Conservation (phyloP, 2,329 filamentous ascomycete species). For the Fonsecaea nubica region DNA sequence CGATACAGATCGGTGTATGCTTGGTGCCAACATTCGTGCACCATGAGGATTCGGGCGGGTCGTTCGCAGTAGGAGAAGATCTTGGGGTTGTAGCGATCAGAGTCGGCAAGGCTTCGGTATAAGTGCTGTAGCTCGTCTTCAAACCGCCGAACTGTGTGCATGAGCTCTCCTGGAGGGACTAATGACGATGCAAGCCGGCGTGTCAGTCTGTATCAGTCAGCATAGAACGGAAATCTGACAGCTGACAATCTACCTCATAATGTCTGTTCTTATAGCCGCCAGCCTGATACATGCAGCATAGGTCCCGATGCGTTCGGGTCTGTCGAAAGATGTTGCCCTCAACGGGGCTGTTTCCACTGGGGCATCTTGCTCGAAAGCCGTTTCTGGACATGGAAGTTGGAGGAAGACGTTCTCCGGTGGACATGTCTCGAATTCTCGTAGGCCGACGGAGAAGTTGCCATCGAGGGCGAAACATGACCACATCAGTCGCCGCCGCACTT, state of each 20-base stretch:
- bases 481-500: constrained; percentile 56
- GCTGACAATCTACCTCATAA: constrained; percentile 24
- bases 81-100: constrained; percentile 22
- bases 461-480: constrained; percentile 60
- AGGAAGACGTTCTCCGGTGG: constrained; percentile 54
- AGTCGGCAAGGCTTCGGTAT: constrained; percentile 29
- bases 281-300: constrained; percentile 29
- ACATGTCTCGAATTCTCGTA: constrained; percentile 57
- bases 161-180: constrained; percentile 20
- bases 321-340: constrained; percentile 25
- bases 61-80: constrained; percentile 26
- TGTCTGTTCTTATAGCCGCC: constrained; percentile 26
- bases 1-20: constrained; percentile 34
- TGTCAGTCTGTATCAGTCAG: constrained; percentile 24
- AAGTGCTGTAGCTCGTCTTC: constrained; percentile 29
- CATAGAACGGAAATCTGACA: neutral
- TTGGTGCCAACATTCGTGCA: constrained; percentile 36
- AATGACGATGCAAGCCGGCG: constrained; percentile 22
- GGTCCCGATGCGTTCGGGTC: constrained; percentile 20
- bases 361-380: constrained; percentile 55
- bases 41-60: constrained; percentile 30
- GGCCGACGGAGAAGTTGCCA: constrained; percentile 56
- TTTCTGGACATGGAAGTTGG: constrained; percentile 59
- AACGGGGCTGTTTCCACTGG: constrained; percentile 30
- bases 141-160: constrained; percentile 24